phyloP scores from a whole-genome alignment of 768 basidiomycete species.

The Rhodotorula sphaerocarpa region DNA sequence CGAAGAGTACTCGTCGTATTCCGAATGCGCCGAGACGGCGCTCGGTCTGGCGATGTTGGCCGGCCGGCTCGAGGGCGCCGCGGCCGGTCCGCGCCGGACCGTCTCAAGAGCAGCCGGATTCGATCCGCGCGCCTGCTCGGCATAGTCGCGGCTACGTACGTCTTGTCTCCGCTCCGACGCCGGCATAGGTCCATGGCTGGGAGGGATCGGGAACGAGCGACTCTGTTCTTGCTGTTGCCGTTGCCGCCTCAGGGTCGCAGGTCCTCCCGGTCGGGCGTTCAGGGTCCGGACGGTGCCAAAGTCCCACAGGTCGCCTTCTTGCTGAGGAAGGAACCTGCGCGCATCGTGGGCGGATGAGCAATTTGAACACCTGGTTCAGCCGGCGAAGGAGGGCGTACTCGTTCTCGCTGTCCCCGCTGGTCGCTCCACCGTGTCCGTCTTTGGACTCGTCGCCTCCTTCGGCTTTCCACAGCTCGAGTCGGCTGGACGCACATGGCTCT shows the following conservation, averaged over 20 bases:
- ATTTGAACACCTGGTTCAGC: not conserved
- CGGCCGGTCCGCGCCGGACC: constrained; percentile 1
- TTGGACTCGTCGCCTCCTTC: constrained; percentile 69
- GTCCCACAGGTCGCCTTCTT: constrained; percentile 81
- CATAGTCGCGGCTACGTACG: constrained; percentile 17
- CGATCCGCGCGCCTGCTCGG: not conserved
- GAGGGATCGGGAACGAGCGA: constrained; percentile 36
- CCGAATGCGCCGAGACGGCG: constrained; percentile 14
- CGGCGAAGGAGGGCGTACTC: constrained; percentile 47
- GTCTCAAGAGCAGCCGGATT: constrained; percentile 10
- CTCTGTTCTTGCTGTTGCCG: constrained; percentile 12
- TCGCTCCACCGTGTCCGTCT: constrained; percentile 54
- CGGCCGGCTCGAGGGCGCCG: not conserved
- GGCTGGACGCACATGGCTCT: no score
- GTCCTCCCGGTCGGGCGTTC: constrained; percentile 42
- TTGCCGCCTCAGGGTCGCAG: constrained; percentile 36
- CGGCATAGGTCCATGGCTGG: constrained; percentile 6
- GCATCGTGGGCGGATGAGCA: not conserved
- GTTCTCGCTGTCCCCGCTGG: constrained; percentile 47
- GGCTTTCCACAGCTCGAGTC: constrained; percentile 59
- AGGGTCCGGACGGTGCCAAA: constrained; percentile 87
- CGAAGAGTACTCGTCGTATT: constrained; percentile 29
- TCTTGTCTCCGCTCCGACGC: not conserved
- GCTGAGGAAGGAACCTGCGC: constrained; percentile 45
- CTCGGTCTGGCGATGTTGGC: not conserved